phyloP scores from a whole-genome alignment of 768 basidiomycete species.

The Lactarius hengduanensis region DNA sequence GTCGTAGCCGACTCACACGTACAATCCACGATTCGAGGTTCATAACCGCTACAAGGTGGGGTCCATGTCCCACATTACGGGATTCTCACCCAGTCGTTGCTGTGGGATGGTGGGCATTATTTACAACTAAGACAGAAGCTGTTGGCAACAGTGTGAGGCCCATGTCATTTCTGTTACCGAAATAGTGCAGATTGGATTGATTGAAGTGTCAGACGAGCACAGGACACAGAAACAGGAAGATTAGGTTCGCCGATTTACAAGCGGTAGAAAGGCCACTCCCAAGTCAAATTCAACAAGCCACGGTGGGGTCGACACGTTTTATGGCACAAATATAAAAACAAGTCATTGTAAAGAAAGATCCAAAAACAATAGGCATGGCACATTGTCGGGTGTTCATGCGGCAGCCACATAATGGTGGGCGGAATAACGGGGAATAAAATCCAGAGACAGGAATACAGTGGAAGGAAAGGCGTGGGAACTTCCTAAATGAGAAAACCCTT shows the following conservation, averaged over 20 bases:
- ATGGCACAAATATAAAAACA: background rate
- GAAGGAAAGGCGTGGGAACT: conserved; percentile 23
- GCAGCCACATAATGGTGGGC: background rate
- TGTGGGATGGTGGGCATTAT: background rate
- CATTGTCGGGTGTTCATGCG: background rate
- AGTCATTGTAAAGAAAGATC: background rate
- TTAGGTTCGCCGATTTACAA: conserved; percentile 17
- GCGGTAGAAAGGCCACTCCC: background rate
- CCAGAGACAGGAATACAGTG: background rate
- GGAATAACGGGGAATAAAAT: conserved; percentile 20
- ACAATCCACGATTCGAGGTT: background rate
- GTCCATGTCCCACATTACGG: conserved; percentile 7
- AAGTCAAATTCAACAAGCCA: background rate
- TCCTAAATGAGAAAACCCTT: conserved; percentile 29
- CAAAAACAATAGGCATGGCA: background rate
- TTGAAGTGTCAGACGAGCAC: background rate
- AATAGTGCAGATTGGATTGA: conserved; percentile 7
- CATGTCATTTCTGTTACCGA: conserved; percentile 14
- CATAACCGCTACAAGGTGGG: conserved; percentile 8
- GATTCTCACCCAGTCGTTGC: conserved; percentile 10
- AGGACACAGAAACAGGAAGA: conserved; percentile 14
- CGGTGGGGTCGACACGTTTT: background rate
- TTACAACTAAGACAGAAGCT: conserved; percentile 1
- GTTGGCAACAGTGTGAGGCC: background rate
- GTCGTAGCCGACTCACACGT: conserved; percentile 5